Evolutionary conservation across 2,329 filamentous ascomycete species (phyloP).

Genomic region (Beauveria medogensis): DNA sequence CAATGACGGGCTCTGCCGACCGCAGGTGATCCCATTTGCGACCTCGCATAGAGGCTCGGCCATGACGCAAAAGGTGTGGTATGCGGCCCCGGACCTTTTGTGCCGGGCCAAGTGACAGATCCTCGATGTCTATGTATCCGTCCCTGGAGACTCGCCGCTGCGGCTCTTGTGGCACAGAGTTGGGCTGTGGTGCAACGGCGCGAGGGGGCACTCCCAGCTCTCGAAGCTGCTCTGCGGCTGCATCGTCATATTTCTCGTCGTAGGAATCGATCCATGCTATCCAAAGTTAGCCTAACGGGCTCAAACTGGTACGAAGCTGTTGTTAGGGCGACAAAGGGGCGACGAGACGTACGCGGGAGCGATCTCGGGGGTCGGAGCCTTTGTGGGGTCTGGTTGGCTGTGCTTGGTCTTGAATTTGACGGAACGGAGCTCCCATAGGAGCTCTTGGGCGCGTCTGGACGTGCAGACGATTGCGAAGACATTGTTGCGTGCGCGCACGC

Average conservation of each 20-base stretch:
- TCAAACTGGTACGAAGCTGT: conserved; percentile 14
- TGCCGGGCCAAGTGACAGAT: conserved; percentile 28
- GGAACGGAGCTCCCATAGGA: not conserved
- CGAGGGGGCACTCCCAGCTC: conserved; percentile 31
- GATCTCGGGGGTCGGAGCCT: conserved; percentile 22
- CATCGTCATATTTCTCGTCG: conserved; percentile 31
- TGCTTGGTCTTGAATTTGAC: conserved; percentile 12
- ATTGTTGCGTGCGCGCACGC: not conserved
- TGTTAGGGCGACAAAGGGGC: not conserved
- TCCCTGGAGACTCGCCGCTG: conserved; percentile 39
- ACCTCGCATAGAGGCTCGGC: conserved; percentile 37
- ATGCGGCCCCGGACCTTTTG: conserved; percentile 29
- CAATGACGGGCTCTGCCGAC: conserved; percentile 51
- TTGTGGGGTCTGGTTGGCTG: conserved; percentile 12
- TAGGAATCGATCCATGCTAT: conserved; percentile 44
- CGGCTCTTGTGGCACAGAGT: conserved; percentile 31
- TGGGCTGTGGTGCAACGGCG: conserved; percentile 33
- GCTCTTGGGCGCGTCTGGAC: not conserved
- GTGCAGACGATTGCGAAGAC: not conserved
- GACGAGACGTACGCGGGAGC: conserved; percentile 20
- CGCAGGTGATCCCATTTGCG: conserved; percentile 54
- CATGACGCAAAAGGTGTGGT: conserved; percentile 39
- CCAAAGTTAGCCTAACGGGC: not conserved
- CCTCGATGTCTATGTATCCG: conserved; percentile 36
- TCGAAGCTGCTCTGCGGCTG: conserved; percentile 30